A percentile compares a stretch with the other conserved stretches of the same genome.
Evolutionary conservation across 2,329 filamentous ascomycete genomes (phyloP).

Genomic region (Ceratocystis ficicola): DNA sequence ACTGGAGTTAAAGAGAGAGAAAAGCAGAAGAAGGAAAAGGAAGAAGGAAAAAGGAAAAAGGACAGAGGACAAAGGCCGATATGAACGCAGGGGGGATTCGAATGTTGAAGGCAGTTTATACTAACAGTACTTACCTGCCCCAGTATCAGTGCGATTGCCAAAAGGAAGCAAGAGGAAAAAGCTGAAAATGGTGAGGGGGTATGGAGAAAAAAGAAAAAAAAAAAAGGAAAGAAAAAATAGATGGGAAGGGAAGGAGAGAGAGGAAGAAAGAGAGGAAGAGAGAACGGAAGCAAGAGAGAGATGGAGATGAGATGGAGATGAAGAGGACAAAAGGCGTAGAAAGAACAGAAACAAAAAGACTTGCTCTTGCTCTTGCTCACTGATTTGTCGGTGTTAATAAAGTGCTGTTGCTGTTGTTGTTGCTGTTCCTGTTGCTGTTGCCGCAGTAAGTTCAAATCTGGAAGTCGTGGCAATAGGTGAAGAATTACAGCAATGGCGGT

Average conservation of each 20-base stretch:
- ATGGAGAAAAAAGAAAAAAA: background rate
- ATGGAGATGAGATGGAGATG: too few relatives aligned
- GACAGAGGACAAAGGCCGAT: background rate
- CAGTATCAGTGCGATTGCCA: background rate
- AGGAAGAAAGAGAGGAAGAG: background rate
- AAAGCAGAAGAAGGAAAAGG: background rate
- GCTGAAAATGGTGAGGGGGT: background rate
- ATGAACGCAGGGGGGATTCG: slow-evolving; percentile 1
- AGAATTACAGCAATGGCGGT: background rate
- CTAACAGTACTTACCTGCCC: background rate
- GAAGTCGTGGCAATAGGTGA: background rate
- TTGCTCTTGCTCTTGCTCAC: background rate
- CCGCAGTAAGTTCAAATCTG: background rate
- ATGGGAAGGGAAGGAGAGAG: background rate
- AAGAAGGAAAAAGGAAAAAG: background rate
- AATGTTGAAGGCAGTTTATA: slow-evolving; percentile 8
- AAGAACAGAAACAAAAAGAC: background rate
- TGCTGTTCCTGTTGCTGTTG: background rate
- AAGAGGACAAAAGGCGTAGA: background rate
- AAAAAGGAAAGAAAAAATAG: background rate
- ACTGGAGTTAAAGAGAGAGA: background rate
- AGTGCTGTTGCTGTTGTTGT: background rate
- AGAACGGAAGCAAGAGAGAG: background rate
- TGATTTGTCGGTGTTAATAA: background rate
- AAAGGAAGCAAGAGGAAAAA: background rate